Evolutionary conservation across 345 rosid species (phyloP).

Genomic region (Clausena lansium): DNA sequence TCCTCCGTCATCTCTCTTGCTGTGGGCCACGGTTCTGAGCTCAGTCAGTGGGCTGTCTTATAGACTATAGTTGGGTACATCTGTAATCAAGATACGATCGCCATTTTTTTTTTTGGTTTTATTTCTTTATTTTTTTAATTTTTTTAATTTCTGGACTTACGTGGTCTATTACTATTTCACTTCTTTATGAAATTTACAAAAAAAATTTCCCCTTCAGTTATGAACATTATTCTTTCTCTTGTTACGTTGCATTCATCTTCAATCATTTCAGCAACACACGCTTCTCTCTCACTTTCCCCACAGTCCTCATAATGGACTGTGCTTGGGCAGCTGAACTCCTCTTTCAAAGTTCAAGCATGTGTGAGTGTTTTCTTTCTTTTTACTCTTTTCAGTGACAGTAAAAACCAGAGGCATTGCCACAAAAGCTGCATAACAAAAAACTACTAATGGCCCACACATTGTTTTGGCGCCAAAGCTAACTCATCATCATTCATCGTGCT

Average conservation of each 20-base stretch:
- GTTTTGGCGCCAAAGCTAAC: constrained; percentile 15
- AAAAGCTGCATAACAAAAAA: neutral
- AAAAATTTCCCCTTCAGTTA: neutral
- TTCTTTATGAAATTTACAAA: neutral
- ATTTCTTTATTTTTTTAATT: no score
- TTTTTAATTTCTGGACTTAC: neutral
- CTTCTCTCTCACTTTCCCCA: neutral
- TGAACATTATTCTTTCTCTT: neutral
- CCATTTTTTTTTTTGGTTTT: no score
- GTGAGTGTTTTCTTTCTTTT: constrained; percentile 13
- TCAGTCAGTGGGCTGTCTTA: no score
- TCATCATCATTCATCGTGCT: neutral
- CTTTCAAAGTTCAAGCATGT: no score
- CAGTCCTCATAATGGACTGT: neutral
- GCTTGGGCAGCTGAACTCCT: neutral
- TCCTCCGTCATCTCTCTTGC: neutral
- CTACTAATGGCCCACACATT: neutral
- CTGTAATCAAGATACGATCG: neutral
- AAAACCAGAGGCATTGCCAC: constrained; percentile 1
- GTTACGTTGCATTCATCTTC: constrained; percentile 27
- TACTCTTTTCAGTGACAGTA: constrained; percentile 8
- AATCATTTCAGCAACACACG: constrained; percentile 11
- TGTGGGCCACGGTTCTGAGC: neutral
- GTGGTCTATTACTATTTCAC: neutral
- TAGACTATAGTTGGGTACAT: neutral